Evolutionary conservation across 2,329 filamentous ascomycete species (phyloP).

Genomic region (Colletotrichum shisoi): DNA sequence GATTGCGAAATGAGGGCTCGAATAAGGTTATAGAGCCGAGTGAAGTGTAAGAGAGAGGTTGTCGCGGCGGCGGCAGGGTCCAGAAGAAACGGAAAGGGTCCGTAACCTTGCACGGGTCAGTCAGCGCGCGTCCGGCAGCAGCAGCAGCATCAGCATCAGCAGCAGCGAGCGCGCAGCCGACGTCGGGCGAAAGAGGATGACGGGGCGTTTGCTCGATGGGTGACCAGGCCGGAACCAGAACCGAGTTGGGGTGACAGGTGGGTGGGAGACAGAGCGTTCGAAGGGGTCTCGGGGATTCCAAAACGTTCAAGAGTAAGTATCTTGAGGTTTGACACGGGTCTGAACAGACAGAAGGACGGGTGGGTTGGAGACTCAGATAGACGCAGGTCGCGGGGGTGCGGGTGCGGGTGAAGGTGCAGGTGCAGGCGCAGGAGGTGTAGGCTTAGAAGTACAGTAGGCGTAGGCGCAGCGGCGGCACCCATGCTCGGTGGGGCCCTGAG

Average conservation of each 20-base stretch:
- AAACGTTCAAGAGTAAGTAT: not conserved
- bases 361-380: slow-evolving; percentile 11
- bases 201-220: not conserved
- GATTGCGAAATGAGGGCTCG: slow-evolving; percentile 42
- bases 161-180: slow-evolving; percentile 24
- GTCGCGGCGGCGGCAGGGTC: not conserved
- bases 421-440: not conserved
- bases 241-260: slow-evolving; percentile 18
- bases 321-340: too few relatives aligned
- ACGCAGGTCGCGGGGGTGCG: slow-evolving; percentile 14
- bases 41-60: slow-evolving; percentile 25
- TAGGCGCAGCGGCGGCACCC: slow-evolving; percentile 15
- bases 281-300: slow-evolving; percentile 11
- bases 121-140: slow-evolving; percentile 11
- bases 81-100: slow-evolving; percentile 13
- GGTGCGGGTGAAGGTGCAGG: slow-evolving; percentile 14
- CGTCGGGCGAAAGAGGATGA: slow-evolving; percentile 21
- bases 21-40: slow-evolving; percentile 17
- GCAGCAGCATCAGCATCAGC: not conserved
- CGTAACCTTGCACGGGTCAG: slow-evolving; percentile 31
- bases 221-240: slow-evolving; percentile 13
- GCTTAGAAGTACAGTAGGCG: not conserved
- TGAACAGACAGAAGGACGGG: not conserved
- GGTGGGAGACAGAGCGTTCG: slow-evolving; percentile 1
- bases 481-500: slow-evolving; percentile 35